Evolutionary conservation across 345 rosid genomes (phyloP).

Genomic region (Iberis pinnata): DNA sequence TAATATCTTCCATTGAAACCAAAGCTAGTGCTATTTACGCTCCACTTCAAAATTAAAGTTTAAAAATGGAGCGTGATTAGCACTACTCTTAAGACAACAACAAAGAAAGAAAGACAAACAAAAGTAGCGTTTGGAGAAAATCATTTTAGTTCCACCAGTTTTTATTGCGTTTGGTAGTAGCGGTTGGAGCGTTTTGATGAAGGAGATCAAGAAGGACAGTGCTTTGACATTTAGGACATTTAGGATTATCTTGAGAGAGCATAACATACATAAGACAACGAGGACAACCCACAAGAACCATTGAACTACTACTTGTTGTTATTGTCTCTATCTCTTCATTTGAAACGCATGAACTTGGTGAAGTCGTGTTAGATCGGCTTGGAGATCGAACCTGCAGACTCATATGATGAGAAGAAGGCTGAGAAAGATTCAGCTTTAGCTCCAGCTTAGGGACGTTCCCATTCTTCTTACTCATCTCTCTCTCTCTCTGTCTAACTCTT

Average conservation of each 20-base stretch:
- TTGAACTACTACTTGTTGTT: too few species aligned
- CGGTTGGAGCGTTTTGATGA: constrained; percentile 35
- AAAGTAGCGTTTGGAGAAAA: too few species aligned
- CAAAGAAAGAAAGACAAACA: background rate
- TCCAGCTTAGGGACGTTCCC: constrained; percentile 82
- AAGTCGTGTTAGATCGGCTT: constrained; percentile 48
- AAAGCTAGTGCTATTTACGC: constrained; percentile 47
- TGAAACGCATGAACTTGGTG: constrained; percentile 91
- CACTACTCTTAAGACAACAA: constrained; percentile 35
- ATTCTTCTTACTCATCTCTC: too few species aligned
- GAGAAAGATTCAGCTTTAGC: constrained; percentile 82
- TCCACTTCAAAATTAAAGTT: constrained; percentile 38
- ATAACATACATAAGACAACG: constrained; percentile 91
- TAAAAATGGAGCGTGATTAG: constrained; percentile 74
- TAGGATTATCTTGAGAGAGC: constrained; percentile 74
- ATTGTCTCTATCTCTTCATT: constrained; percentile 80
- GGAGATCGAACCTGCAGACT: constrained; percentile 53
- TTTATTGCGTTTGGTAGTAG: constrained; percentile 21
- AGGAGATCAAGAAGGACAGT: constrained; percentile 77
- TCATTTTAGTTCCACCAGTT: constrained; percentile 27
- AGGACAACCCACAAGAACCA: constrained; percentile 92
- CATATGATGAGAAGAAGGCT: constrained; percentile 45
- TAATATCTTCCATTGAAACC: too few species aligned
- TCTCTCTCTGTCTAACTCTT: too few species aligned
- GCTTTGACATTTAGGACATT: constrained; percentile 87